Evolutionary conservation across 2,329 filamentous ascomycete genomes (phyloP).

Genomic region (Claviceps humidiphila): DNA sequence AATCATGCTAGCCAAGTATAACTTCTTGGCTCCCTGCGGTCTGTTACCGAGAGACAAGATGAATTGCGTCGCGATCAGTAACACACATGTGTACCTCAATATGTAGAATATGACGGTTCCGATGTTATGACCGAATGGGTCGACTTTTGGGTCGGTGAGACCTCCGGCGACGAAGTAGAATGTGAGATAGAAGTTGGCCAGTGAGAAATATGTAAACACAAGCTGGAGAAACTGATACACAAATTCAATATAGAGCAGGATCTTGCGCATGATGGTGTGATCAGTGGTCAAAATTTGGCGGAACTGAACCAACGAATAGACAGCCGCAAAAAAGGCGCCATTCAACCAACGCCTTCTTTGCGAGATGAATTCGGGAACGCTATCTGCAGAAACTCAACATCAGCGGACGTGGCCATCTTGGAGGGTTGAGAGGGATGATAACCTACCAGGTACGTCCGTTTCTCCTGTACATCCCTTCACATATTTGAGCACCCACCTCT

Average conservation of each 20-base stretch:
- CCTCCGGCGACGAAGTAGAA: slow-evolving; percentile 97
- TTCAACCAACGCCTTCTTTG: slow-evolving; percentile 96
- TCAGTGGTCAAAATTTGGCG: slow-evolving; percentile 87
- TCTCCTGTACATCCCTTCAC: slow-evolving; percentile 94
- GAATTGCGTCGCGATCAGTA: slow-evolving; percentile 89
- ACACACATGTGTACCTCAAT: slow-evolving; percentile 69
- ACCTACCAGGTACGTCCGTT: slow-evolving; percentile 88
- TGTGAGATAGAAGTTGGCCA: slow-evolving; percentile 97
- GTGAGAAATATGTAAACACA: slow-evolving; percentile 92
- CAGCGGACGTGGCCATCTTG: slow-evolving; percentile 9
- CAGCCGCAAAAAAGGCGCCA: slow-evolving; percentile 94
- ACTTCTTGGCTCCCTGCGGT: slow-evolving; percentile 82
- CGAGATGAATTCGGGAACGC: slow-evolving; percentile 92
- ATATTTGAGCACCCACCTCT: slow-evolving; percentile 96
- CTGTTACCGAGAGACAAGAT: slow-evolving; percentile 93
- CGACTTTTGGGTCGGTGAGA: slow-evolving; percentile 61
- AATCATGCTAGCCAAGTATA: slow-evolving; percentile 80
- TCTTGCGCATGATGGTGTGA: slow-evolving; percentile 77
- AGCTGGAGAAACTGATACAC: slow-evolving; percentile 88
- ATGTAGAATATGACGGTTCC: slow-evolving; percentile 77
- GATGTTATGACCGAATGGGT: slow-evolving; percentile 84
- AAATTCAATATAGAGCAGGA: slow-evolving; percentile 88
- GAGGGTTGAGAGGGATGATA: not conserved
- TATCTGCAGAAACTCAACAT: slow-evolving; percentile 39
- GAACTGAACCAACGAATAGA: slow-evolving; percentile 93